A percentile compares a stretch with the other conserved stretches of the same genome.
These are phyloP conservation scores for Zymoseptoria ardabiliae DNA, from an alignment of 2,329 filamentous ascomycete genomes.

Conservation along the genomic window DNA sequence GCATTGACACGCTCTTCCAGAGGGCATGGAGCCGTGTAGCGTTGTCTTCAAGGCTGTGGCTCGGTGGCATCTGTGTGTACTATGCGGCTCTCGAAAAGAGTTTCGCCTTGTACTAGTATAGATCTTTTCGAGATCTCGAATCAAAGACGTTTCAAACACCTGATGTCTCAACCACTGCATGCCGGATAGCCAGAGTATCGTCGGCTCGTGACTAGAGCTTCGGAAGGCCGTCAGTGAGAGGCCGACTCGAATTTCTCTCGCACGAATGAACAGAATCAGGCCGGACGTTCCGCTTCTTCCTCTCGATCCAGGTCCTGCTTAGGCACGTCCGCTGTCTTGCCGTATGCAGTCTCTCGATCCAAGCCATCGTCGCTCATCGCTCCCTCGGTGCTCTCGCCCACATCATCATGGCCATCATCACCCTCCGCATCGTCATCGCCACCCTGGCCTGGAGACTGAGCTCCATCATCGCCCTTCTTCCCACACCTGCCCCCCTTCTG, in stretches of 20 bases:
- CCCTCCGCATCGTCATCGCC: background rate
- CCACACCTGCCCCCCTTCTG: slow-evolving; percentile 19
- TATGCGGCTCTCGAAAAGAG: background rate
- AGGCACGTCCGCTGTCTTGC: background rate
- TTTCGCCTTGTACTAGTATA: background rate
- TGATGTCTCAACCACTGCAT: background rate
- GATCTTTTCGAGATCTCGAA: background rate
- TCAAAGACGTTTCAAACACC: background rate
- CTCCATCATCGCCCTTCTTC: background rate
- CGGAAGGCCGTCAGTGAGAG: no score
- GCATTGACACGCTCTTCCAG: background rate
- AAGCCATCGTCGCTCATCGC: background rate
- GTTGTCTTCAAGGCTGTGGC: background rate
- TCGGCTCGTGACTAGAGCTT: no score
- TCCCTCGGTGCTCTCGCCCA: background rate
- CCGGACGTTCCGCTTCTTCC: background rate
- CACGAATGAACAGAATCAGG: background rate
- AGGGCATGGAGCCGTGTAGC: background rate
- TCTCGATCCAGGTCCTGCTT: background rate
- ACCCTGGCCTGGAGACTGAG: background rate
- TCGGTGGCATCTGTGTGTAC: background rate
- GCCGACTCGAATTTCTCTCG: no score
- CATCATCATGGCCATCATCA: background rate
- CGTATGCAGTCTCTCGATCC: background rate
- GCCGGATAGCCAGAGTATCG: background rate